Base-by-base conservation (phyloP, 257 asterid species). In the Knoxia roxburghii region DNA sequence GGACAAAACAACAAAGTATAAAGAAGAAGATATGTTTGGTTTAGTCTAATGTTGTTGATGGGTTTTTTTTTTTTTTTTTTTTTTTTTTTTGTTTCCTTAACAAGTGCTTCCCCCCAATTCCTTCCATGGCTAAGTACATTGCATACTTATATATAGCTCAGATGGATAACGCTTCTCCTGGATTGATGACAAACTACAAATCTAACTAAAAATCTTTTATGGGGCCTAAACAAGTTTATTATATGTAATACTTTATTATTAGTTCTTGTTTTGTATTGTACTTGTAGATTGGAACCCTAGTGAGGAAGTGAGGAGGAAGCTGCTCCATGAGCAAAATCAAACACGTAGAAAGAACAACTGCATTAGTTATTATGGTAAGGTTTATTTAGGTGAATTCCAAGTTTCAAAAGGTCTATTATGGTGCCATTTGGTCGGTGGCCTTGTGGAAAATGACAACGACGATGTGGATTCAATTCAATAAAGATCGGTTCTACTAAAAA, bases 401-500 rank as follows among this genome's bases (percentile, higher is more conserved):
- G 32, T 0, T 33, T 65, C 33, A 23, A 39, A 13, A 29, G 61
- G 37, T 32, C 70, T 21, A 49, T 65, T 32, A 13, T 20, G 33
- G 41, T 43, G 29, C 61, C 21, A 40, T 12, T n/a, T 67, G 79
- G 87, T 79, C 80, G 84, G 87, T 72, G 82, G 83, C 27, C 55
- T 18, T 62, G 80, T 64, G 35, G 71, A 64, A 76, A 49, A 64
- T 65, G 76, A 35, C 70, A 32, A 54, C 30, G 48, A 23, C 30
- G 72, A 73, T 62, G 76, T 67, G 77, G n/a, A 73, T 71, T 72
- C 37, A 55, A 23, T 21, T 4, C 10, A 26, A 41, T 37, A 37
- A 37, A 37, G 41, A 3, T 37, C 6, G 41, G 41, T 37, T 37
- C 41, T 37, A 4, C 41, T 4, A 37, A 37, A 9, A 37, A 37